Base-by-base conservation (phyloP, 352 stramenopile genomes). In the Globisporangium cylindrosporum region DNA sequence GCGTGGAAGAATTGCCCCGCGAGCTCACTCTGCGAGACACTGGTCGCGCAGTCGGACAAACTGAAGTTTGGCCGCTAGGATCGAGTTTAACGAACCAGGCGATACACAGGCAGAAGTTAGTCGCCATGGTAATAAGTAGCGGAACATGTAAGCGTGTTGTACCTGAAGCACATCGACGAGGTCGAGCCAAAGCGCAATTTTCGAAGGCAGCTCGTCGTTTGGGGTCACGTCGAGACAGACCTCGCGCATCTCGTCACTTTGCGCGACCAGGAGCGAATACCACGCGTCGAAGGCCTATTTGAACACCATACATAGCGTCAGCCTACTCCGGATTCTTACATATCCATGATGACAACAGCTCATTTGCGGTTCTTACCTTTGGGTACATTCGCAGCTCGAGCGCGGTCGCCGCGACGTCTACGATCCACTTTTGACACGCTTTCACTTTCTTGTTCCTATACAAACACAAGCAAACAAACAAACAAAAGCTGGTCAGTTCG, bases 131-230 rank as follows among this genome's bases (percentile, higher is more conserved):
- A 43, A 18, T 43, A 43, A 43, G 36, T 18, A 18, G 10, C 4
- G 18, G 48, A 24, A 14, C 49, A 8, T 18, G 6, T 32, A 22
- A 27, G 5, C n/a, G n/a, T n/a, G 3, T 27, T 22, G 29, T 72
- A 93, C 87, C 81, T 95, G 88, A 2, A 93, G 65, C 32, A 95
- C n/a, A 53, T 94, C 84, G 18, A 89, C 61, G 14, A 96, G 62
- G 25, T 87, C 73, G 12, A 96, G 68, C 88, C 88, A 96, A n/a
- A 94, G 89, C 59, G 57, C 68, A 5, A 94, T 41, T 36, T 70
- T 66, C 5, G 75, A 59, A 8, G 80, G 85, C 25, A 94, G 59
- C 38, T 96, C 88, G 3, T 91, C 74, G 62, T 94, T 94, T 1
- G 82, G 75, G 8, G 78, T 84, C 15, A 72, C 65, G 2, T 80